Percentiles rank a stretch among this genome's conserved stretches.
Conservation (phyloP, 2,329 filamentous ascomycete species). For the Exserohilum turcica region DNA sequence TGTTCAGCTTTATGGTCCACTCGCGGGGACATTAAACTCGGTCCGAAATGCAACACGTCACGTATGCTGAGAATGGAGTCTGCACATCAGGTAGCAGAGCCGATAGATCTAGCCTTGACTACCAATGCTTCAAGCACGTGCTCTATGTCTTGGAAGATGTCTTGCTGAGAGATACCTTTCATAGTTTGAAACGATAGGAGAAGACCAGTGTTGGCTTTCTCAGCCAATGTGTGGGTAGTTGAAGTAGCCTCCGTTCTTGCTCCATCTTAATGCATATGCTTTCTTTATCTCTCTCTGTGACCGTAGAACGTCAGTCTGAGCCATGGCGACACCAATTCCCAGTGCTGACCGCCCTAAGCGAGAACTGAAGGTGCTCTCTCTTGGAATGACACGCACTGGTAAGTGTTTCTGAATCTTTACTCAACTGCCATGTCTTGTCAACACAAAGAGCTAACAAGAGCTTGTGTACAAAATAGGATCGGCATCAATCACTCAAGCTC, state of each 20-base stretch:
- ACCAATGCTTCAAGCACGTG: no score
- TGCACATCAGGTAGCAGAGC: no score
- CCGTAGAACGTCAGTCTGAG: neutral
- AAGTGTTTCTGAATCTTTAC: neutral
- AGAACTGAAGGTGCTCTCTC: conserved; percentile 7
- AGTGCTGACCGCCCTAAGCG: conserved; percentile 1
- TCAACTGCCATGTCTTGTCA: neutral
- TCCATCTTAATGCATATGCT: neutral
- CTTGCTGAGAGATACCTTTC: no score
- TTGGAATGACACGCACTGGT: conserved; percentile 10
- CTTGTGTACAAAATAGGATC: conserved; percentile 2
- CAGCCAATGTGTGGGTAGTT: no score
- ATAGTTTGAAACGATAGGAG: no score
- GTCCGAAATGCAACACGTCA: no score
- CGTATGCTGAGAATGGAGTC: no score
- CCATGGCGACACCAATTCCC: neutral
- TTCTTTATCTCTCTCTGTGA: neutral
- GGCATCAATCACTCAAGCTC: conserved; percentile 9
- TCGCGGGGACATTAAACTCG: no score
- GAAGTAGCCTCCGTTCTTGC: neutral
- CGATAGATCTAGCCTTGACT: no score
- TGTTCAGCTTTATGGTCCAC: no score
- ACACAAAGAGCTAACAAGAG: neutral
- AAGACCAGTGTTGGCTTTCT: no score
- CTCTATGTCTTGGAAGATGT: no score